phyloP scores from a whole-genome alignment of 1,139 yeast species.

The Zygotorulaspora mrakii region DNA sequence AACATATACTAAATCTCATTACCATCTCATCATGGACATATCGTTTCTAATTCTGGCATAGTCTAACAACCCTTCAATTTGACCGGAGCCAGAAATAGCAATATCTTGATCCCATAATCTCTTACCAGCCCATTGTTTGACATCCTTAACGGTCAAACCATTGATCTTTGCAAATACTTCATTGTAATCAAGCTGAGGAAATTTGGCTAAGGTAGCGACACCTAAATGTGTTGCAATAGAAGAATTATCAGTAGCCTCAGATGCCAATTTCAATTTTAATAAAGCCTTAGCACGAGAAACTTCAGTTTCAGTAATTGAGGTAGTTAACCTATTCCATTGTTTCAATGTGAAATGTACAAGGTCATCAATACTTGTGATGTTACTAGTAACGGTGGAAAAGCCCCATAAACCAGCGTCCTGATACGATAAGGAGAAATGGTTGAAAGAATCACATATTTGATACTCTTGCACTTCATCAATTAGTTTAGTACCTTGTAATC shows the following conservation, averaged over 20 bases:
- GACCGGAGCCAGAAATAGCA: slow-evolving; percentile 79
- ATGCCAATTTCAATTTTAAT: slow-evolving; percentile 60
- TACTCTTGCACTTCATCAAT: slow-evolving; percentile 69
- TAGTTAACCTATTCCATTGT: slow-evolving; percentile 81
- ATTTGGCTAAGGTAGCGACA: slow-evolving; percentile 53
- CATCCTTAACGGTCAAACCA: slow-evolving; percentile 54
- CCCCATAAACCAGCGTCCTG: slow-evolving; percentile 84
- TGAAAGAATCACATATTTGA: slow-evolving; percentile 66
- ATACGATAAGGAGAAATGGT: slow-evolving; percentile 68
- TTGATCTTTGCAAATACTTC: slow-evolving; percentile 64
- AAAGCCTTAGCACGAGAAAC: slow-evolving; percentile 72
- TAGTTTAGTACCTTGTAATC: slow-evolving; percentile 80
- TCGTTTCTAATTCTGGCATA: slow-evolving; percentile 83
- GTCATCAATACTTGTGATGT: slow-evolving; percentile 61
- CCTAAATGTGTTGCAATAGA: slow-evolving; percentile 59
- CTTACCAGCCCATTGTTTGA: slow-evolving; percentile 69
- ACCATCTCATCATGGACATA: slow-evolving; percentile 84
- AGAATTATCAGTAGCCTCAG: slow-evolving; percentile 48
- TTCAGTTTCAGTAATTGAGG: slow-evolving; percentile 72
- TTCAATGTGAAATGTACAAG: slow-evolving; percentile 73
- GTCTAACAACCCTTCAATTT: slow-evolving; percentile 76
- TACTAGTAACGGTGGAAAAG: slow-evolving; percentile 61
- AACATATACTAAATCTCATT: slow-evolving; percentile 17
- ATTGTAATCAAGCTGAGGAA: slow-evolving; percentile 56
- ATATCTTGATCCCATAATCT: slow-evolving; percentile 81